Conservation (phyloP, 2,329 filamentous ascomycete genomes). For the Monilinia vaccinii-corymbosi region DNA sequence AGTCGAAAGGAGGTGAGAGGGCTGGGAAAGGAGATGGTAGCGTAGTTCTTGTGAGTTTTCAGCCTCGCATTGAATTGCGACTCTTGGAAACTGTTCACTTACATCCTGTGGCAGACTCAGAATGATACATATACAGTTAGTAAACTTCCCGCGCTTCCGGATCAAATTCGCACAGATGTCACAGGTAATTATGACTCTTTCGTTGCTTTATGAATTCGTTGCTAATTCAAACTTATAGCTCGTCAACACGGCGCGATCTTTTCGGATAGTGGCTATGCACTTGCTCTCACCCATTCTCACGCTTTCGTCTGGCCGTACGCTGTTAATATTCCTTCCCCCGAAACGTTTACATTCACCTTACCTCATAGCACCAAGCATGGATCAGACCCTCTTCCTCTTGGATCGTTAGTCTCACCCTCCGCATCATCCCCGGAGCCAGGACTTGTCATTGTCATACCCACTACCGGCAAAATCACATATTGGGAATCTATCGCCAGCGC, state of each 20-base stretch:
- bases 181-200: conserved; percentile 44
- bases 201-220: conserved; percentile 3
- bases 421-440: conserved; percentile 74
- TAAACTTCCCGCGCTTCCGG: conserved; percentile 74
- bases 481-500: conserved; percentile 94
- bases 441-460: conserved; percentile 76
- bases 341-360: conserved; percentile 72
- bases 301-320: conserved; percentile 90
- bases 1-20: conserved; percentile 53
- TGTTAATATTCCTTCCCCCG: conserved; percentile 55
- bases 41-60: conserved; percentile 50
- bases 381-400: conserved; percentile 69
- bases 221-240: conserved; percentile 34
- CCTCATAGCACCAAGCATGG: conserved; percentile 60
- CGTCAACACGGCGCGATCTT: conserved; percentile 58
- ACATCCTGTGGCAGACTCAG: conserved; percentile 49
- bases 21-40: conserved; percentile 62
- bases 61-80: not conserved
- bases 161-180: conserved; percentile 59
- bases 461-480: conserved; percentile 77
- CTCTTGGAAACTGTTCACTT: conserved; percentile 6
- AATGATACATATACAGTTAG: conserved; percentile 79
- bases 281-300: conserved; percentile 71
- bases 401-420: conserved; percentile 71
- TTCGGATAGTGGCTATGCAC: conserved; percentile 60